A percentile compares a stretch with the other conserved stretches of the same genome.
These are phyloP conservation scores for Wickerhamiella hasegawae DNA, from an alignment of 805 yeast genomes.

Conservation along the genomic window DNA sequence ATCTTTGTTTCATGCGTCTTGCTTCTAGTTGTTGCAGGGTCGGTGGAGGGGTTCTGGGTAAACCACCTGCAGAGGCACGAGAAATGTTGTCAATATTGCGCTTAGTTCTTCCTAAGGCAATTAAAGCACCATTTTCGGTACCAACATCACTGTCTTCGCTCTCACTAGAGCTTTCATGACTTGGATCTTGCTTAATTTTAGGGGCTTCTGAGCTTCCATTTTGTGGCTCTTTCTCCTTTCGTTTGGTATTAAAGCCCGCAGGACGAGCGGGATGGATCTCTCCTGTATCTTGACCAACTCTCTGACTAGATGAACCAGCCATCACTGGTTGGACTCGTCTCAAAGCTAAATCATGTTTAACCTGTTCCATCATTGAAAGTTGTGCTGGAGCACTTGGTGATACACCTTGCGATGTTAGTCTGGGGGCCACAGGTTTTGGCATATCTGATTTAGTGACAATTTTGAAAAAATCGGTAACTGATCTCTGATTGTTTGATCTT, in stretches of 20 bases:
- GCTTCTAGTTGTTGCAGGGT: conserved; percentile 41
- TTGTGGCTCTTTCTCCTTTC: conserved; percentile 12
- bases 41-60: conserved; percentile 16
- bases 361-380: neutral
- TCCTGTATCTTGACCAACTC: no score
- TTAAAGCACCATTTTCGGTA: conserved; percentile 21
- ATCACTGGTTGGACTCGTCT: no score
- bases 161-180: conserved; percentile 9
- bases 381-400: neutral
- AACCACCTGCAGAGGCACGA: conserved; percentile 2
- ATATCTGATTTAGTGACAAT: neutral
- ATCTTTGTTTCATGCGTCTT: conserved; percentile 60
- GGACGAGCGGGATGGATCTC: conserved; percentile 32
- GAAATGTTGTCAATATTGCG: conserved; percentile 9
- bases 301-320: no score
- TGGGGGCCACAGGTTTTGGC: neutral
- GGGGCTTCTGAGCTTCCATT: conserved; percentile 6
- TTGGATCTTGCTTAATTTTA: neutral
- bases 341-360: no score
- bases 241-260: conserved; percentile 32
- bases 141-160: conserved; percentile 28
- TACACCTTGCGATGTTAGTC: neutral
- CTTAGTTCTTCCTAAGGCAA: conserved; percentile 10
- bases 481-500: no score
- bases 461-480: neutral